Base-by-base conservation (phyloP, 2,329 filamentous ascomycete species). In the Aureobasidium vineae region DNA sequence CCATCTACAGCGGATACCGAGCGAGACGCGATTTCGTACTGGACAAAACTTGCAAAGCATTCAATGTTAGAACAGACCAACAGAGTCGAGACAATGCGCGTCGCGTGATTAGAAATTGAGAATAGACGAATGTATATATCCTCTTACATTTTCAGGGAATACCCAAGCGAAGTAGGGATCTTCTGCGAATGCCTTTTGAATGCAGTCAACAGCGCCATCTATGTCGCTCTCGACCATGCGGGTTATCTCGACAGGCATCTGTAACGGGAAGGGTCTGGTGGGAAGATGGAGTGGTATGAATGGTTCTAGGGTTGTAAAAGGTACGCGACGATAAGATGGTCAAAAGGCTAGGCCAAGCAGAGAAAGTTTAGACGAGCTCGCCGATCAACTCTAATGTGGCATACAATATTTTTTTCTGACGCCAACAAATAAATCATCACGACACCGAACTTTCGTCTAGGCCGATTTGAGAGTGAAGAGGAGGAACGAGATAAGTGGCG, bases 121-220 rank as follows among this genome's bases (percentile, higher is more conserved):
- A 80, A 82, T 78, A 80, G 79, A 77, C 77, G 57, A 52, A 28
- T 60, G 33, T 52, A 52, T 41, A 52, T 38, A 41, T 40, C n/a
- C 78, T 49, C 45, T 69, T 76, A 85, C 86, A 74, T 85, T 85
- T 36, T 79, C 76, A 71, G 88, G 85, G 68, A 86, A 90, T 8
- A 87, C 82, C 87, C 87, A 90, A 23, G 79, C 77, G 71, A 86
- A 87, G 72, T 89, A 90, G 0, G 88, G 88, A 71, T 90, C 88
- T 13, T 86, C 81, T 6, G 81, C 83, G 73, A 90, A 90, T 0
- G 87, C 87, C 71, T 84, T 79, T 72, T 90, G 88, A 56, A 90
- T 86, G 52, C 86, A 88, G 45, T 84, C 81, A 60, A 90, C 84
- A 26, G 86, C 86, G 8, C 83, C 85, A 31, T 86, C 82, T 63